Evolutionary conservation across 345 rosid species (phyloP), one percentile per base, ranked within the genome.

Genomic region (Dipteronia dyeriana): DNA sequence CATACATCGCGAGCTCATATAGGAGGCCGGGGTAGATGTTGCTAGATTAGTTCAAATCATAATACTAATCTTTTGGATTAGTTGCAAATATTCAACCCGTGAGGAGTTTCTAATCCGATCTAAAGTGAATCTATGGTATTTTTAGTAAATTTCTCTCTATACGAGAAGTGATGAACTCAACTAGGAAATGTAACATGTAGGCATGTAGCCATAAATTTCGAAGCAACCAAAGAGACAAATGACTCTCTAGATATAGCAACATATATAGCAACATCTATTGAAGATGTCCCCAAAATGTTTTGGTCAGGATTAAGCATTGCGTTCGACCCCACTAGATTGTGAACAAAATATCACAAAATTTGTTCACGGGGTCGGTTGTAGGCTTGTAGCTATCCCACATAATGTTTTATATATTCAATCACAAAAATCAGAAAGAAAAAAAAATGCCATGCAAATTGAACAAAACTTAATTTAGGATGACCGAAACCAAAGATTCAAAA

Each of bases 321-420:
- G 38, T 59, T 13, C 49, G 66, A 60, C 76, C 76, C 77, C 5
- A 64, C 63, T 31, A 14, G 39, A 76, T 56, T 53, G 78, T 62
- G 80, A 76, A 73, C 74, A 68, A 59, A 66, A 51, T 38, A 51
- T 64, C 31, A 53, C 78, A 74, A 68, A 9, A 47, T 68, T 73
- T 41, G 68, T 81, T 84, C 87, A 84, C 87, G 87, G 84, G 86
- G 56, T 29, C 66, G 71, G 74, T 76, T 72, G 63, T 63, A 43
- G 62, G 71, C 71, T 76, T 72, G 63, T 63, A 43, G 62, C 57
- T 51, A 26, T 20, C 60, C 12, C 51, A 59, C 61, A 61, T 22
- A 29, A 54, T 34, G 38, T 34, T 34, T 34, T 34, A 34, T 29
- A 29, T 29, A 29, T 34, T 34, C 38, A 34, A 34, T 34, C 38